These are phyloP conservation scores for Periconia sp. DNA, from an alignment of 2,329 filamentous ascomycete genomes.

Conservation along the genomic window DNA sequence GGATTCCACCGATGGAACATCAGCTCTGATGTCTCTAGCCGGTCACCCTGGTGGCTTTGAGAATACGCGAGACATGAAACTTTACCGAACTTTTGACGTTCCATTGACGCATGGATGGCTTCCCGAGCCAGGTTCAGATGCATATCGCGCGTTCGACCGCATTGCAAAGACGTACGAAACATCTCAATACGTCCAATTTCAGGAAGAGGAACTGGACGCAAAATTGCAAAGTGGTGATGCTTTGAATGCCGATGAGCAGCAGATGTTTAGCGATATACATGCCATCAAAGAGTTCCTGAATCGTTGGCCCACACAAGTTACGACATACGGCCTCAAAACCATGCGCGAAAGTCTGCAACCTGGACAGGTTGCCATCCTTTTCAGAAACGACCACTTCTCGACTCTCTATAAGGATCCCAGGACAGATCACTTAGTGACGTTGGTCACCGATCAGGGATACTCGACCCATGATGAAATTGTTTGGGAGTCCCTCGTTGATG, in stretches of 20 bases:
- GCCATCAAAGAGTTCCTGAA: constrained; percentile 84
- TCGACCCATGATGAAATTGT: constrained; percentile 87
- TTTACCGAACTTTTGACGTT: constrained; percentile 88
- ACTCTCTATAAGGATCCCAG: constrained; percentile 89
- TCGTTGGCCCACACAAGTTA: constrained; percentile 84
- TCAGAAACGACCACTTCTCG: constrained; percentile 96
- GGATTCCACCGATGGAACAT: constrained; percentile 41
- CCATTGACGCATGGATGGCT: constrained; percentile 95
- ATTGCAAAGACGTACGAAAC: constrained; percentile 89
- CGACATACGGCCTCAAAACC: constrained; percentile 77
- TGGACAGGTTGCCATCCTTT: constrained; percentile 86
- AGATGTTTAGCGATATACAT: constrained; percentile 80
- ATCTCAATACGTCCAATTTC: constrained; percentile 85
- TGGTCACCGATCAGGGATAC: constrained; percentile 94
- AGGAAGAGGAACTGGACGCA: constrained; percentile 84
- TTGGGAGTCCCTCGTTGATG: constrained; percentile 91
- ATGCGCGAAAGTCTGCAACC: constrained; percentile 74
- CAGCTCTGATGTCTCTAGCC: constrained; percentile 45
- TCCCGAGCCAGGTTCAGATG: constrained; percentile 69
- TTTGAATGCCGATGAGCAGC: constrained; percentile 75
- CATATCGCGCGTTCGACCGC: constrained; percentile 72
- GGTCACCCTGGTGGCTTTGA: constrained; percentile 76
- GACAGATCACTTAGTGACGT: constrained; percentile 74
- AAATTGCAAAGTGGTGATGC: constrained; percentile 69
- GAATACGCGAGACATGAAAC: constrained; percentile 82